Evolutionary conservation across 2,329 filamentous ascomycete genomes (phyloP).

Genomic region (Phaeosphaeriaceae sp.): DNA sequence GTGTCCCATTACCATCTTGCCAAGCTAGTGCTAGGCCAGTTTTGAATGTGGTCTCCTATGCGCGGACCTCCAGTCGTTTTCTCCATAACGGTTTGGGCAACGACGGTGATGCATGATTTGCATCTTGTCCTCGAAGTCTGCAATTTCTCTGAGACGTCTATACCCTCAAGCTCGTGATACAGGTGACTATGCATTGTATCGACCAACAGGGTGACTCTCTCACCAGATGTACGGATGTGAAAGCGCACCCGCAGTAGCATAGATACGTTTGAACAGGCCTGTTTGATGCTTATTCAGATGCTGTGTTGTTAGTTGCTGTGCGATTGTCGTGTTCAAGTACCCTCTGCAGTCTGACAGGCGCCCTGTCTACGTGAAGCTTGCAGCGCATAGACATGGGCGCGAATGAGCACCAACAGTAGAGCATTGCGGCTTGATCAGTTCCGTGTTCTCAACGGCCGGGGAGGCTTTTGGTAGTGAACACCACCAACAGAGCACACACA

Average conservation of each 20-base stretch:
- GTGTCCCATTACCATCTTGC: slow-evolving; percentile 3
- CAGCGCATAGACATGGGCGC: background rate
- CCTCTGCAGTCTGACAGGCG: background rate
- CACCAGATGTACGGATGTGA: background rate
- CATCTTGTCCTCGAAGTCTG: background rate
- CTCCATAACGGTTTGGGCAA: background rate
- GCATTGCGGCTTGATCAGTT: background rate
- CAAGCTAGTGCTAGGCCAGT: slow-evolving; percentile 13
- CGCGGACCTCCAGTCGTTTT: slow-evolving; percentile 9
- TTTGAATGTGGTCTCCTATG: slow-evolving; percentile 12
- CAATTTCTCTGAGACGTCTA: background rate
- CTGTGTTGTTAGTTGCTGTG: background rate
- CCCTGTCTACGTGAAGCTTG: background rate
- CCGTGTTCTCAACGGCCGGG: background rate
- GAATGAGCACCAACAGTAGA: background rate
- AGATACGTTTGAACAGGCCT: background rate
- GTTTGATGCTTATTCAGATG: background rate
- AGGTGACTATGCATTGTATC: background rate
- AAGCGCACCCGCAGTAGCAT: background rate
- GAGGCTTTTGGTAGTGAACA: background rate
- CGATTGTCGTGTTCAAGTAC: background rate
- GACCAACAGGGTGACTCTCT: background rate
- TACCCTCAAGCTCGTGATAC: background rate
- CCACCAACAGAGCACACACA: background rate
- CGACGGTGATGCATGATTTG: background rate